These are phyloP conservation scores for Udeniomyces megalosporus DNA, from an alignment of 768 basidiomycete genomes.

Conservation along the genomic window DNA sequence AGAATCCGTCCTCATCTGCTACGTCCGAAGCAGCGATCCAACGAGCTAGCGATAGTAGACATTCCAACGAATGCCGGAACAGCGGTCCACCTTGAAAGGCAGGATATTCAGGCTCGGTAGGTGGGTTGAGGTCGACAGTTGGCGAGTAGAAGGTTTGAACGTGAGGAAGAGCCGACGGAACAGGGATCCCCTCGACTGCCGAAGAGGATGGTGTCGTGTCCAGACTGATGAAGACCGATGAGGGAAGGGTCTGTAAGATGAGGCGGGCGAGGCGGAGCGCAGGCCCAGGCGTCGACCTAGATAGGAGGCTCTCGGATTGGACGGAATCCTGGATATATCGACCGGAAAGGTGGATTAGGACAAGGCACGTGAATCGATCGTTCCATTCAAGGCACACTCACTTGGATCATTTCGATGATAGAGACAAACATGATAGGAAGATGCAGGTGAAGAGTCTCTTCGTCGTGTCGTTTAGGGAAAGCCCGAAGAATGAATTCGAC, in stretches of 20 bases:
- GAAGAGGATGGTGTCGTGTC: background rate
- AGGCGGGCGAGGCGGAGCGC: background rate
- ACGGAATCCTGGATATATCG: too few species aligned
- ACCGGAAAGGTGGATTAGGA: too few species aligned
- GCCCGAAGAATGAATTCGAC: constrained; percentile 54
- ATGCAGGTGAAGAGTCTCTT: constrained; percentile 66
- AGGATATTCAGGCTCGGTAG: background rate
- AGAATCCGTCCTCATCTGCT: constrained; percentile 24
- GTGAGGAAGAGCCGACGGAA: background rate
- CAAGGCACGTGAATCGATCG: too few species aligned
- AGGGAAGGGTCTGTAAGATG: background rate
- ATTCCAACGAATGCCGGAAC: background rate
- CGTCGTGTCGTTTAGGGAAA: constrained; percentile 57
- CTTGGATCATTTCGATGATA: constrained; percentile 48
- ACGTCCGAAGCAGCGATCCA: constrained; percentile 17
- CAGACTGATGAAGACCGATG: background rate
- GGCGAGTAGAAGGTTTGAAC: background rate
- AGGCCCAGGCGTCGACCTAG: too few species aligned
- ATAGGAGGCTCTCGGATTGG: too few species aligned
- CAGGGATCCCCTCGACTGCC: background rate
- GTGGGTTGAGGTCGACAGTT: background rate
- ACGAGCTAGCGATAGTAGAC: too few species aligned
- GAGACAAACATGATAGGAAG: constrained; percentile 61
- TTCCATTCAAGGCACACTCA: constrained; percentile 29
- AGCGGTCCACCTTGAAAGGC: background rate